Base-by-base conservation (phyloP, 805 yeast genomes). In the Candida hungchunana region DNA sequence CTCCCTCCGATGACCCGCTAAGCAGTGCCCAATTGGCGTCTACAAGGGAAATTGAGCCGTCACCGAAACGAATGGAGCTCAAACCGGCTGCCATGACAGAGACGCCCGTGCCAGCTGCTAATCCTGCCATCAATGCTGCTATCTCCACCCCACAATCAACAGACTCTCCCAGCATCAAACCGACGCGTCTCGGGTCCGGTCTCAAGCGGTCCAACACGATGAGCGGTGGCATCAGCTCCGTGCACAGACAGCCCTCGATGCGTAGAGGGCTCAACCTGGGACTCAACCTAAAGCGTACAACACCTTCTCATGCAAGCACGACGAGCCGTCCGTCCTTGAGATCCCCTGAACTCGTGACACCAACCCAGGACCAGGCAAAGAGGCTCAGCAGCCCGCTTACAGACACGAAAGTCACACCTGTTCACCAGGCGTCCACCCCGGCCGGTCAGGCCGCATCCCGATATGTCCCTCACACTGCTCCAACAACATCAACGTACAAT, bases 231-330 rank as follows among this genome's bases (percentile, higher is more conserved):
- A 35, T 39, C 21, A 39, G 39, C 44, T 9, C 46, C 35, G 9
- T 47, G 56, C 13, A 35, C 37, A 23, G 42, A 38, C 47, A 37
- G 22, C 44, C 44, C 1, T 43, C 47, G 7, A 32, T 32, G 32
- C 47, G 47, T 23, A 31, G 46, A 26, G 58, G 58, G 5, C 33
- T 53, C 36, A 52, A 53, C 28, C 34, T 53, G 18, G 49, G 47
- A 4, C 31, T 53, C 13, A 37, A 35, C 22, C 17, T 40, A 31
- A 34, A 39, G 23, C 22, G 35, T 13, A 15, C 42, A 2, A 24
- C 26, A 10, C 17, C 31, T 7, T 31, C 40, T 26, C 20, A 32
- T 9, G 5, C 26, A 14, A n/a, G n/a, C n/a, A n/a, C n/a, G n/a
- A n/a, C n/a, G n/a, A n/a, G n/a, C n/a, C n/a, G 7, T 23, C 5